These are phyloP conservation scores for Beta vulgaris DNA, from an alignment of 148 eudicot species.

Conservation along the genomic window DNA sequence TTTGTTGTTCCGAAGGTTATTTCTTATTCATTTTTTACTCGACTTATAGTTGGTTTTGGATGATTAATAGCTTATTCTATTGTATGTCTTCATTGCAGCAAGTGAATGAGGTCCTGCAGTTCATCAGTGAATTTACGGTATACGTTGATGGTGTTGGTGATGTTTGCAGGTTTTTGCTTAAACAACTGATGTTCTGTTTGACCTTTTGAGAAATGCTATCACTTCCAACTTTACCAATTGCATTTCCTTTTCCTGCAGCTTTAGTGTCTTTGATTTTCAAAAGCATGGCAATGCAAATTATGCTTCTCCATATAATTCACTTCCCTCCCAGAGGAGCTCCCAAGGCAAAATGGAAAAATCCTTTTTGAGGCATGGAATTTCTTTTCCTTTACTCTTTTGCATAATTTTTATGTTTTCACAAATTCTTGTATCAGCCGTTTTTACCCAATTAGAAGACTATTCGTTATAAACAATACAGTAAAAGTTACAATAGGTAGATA, in stretches of 20 bases:
- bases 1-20: slow-evolving; percentile 85
- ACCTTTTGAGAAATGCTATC: not conserved
- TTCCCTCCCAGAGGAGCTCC: slow-evolving; percentile 66
- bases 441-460: too few species aligned
- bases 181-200: not conserved
- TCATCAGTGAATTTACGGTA: slow-evolving; percentile 77
- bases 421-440: not conserved
- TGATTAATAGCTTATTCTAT: slow-evolving; percentile 1
- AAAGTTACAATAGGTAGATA: too few species aligned
- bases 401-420: not conserved
- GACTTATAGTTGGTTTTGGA: slow-evolving; percentile 8
- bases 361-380: slow-evolving; percentile 59
- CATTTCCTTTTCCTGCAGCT: slow-evolving; percentile 46
- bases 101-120: slow-evolving; percentile 78
- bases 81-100: slow-evolving; percentile 45
- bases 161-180: slow-evolving; percentile 73
- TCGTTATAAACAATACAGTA: too few species aligned
- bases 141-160: slow-evolving; percentile 90
- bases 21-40: not conserved
- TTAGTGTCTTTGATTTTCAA: slow-evolving; percentile 71
- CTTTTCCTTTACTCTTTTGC: not conserved
- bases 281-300: slow-evolving; percentile 81
- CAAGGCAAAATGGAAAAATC: slow-evolving; percentile 99
- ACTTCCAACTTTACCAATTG: not conserved
- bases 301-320: slow-evolving; percentile 61